A percentile compares a stretch with the other conserved stretches of the same genome.
Conservation (phyloP, 805 yeast species). For the Lipomyces lipofer region DNA sequence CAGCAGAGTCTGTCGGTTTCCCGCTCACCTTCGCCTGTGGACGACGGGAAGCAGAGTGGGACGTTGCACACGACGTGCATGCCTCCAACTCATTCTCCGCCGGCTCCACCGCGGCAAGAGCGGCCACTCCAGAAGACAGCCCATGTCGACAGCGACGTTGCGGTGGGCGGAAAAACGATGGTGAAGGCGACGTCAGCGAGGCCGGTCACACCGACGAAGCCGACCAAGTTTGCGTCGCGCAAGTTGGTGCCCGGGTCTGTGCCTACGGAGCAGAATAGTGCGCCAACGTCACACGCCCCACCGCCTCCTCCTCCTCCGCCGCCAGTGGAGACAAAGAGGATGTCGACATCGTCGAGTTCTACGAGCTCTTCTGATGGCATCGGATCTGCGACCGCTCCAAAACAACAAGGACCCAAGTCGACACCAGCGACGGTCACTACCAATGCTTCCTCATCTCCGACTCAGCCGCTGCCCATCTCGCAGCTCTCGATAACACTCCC, state of each 20-base stretch:
- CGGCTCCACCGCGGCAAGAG: too few species aligned
- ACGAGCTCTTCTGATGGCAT: background rate
- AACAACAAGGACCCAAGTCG: background rate
- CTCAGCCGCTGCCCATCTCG: background rate
- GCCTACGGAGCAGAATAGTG: too few species aligned
- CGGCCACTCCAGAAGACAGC: too few species aligned
- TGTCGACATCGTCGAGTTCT: background rate
- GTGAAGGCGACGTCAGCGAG: background rate
- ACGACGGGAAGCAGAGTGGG: too few species aligned
- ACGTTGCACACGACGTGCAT: too few species aligned
- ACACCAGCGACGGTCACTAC: background rate
- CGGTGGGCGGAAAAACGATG: too few species aligned
- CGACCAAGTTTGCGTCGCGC: constrained; percentile 1
- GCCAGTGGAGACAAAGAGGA: background rate
- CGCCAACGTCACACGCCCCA: background rate
- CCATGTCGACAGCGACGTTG: too few species aligned
- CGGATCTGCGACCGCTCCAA: too few species aligned
- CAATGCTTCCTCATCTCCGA: background rate
- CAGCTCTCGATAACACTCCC: constrained; percentile 22
- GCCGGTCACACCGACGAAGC: background rate
- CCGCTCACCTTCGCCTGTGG: constrained; percentile 15
- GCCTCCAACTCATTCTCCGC: too few species aligned
- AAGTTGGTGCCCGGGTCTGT: background rate
- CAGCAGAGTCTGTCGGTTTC: constrained; percentile 2
- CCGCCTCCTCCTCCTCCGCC: constrained; percentile 6